Percentiles rank a stretch among this genome's conserved stretches.
Conservation (phyloP, 495 filamentous ascomycete genomes). For the Penicillium soppii region DNA sequence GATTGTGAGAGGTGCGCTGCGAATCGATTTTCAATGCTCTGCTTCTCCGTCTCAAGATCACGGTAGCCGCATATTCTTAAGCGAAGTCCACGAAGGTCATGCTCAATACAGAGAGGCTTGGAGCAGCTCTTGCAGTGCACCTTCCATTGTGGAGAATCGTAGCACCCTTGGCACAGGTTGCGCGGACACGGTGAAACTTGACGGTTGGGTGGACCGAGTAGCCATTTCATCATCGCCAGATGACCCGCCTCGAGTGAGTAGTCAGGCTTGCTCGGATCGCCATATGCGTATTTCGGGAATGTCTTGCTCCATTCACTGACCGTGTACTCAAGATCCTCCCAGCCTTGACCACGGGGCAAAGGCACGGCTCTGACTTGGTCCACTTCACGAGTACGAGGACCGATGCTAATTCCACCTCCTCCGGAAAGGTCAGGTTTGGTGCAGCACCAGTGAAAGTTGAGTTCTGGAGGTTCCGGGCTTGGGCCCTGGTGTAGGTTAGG, state of each 20-base stretch:
- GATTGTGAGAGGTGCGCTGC: conserved; percentile 10
- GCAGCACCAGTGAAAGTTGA: conserved; percentile 62
- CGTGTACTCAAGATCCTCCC: conserved; percentile 54
- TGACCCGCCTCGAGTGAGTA: conserved; percentile 45
- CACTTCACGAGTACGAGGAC: conserved; percentile 51
- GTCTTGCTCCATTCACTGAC: conserved; percentile 45
- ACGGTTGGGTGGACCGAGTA: conserved; percentile 46
- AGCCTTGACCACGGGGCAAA: conserved; percentile 52
- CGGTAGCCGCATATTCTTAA: conserved; percentile 59
- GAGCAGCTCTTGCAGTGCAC: conserved; percentile 58
- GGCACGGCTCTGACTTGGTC: conserved; percentile 58
- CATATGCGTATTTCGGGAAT: conserved; percentile 45
- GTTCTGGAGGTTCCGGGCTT: conserved; percentile 35
- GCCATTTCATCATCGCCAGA: conserved; percentile 52
- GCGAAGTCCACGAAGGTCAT: conserved; percentile 61
- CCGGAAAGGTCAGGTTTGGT: conserved; percentile 62
- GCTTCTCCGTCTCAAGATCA: conserved; percentile 55
- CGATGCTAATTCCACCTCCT: conserved; percentile 60
- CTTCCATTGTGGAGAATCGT: conserved; percentile 58
- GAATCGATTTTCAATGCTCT: conserved; percentile 35
- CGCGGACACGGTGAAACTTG: conserved; percentile 53
- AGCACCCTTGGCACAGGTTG: conserved; percentile 60
- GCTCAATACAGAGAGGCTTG: conserved; percentile 59
- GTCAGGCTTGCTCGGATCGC: conserved; percentile 41
- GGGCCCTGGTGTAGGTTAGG: conserved; percentile 28